Evolutionary conservation across 345 rosid species (phyloP).

Genomic region (Brassica nigra): DNA sequence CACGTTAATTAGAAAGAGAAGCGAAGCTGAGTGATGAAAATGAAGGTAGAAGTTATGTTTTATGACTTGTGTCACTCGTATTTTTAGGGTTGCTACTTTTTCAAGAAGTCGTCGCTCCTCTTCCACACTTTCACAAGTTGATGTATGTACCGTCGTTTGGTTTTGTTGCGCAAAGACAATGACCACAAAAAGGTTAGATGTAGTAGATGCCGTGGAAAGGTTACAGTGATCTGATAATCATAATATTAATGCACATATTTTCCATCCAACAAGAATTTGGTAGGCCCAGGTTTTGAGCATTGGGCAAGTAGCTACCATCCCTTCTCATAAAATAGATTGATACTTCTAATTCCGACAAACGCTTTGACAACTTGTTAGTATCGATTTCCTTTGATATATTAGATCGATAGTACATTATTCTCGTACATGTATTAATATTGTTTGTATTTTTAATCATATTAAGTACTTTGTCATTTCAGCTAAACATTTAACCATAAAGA

Average conservation of each 20-base stretch:
- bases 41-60: not conserved
- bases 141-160: not conserved
- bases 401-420: slow-evolving; percentile 9
- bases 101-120: not conserved
- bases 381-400: not conserved
- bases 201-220: not conserved
- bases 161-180: not conserved
- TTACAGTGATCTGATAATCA: not conserved
- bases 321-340: slow-evolving; percentile 24
- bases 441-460: slow-evolving; percentile 1
- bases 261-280: slow-evolving; percentile 37
- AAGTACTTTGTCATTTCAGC: not conserved
- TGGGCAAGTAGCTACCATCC: slow-evolving; percentile 28
- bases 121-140: not conserved
- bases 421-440: not conserved
- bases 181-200: not conserved
- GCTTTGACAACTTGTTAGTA: slow-evolving; percentile 18
- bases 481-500: not conserved
- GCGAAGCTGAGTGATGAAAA: slow-evolving; percentile 16
- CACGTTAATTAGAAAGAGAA: slow-evolving; percentile 18
- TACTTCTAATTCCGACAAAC: slow-evolving; percentile 10
- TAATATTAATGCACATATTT: slow-evolving; percentile 22
- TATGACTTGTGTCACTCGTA: not conserved
- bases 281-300: slow-evolving; percentile 34
- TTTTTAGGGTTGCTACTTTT: not conserved